phyloP scores from a whole-genome alignment of 2,329 filamentous ascomycete species.

The Talaromyces sp. region DNA sequence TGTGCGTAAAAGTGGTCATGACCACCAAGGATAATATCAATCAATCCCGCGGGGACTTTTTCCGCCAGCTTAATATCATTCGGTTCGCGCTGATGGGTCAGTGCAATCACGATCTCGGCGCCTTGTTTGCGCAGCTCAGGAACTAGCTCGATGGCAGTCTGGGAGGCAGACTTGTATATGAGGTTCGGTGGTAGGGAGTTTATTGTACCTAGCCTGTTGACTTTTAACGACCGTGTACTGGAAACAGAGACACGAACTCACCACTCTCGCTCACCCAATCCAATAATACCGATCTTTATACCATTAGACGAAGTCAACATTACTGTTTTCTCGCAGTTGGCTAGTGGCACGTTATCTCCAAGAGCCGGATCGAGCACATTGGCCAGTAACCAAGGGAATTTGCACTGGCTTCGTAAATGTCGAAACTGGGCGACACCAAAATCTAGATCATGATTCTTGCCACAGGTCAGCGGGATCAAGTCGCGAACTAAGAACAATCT shows the following conservation, averaged over 20 bases:
- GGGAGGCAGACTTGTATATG: conserved; percentile 73
- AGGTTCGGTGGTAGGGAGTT: conserved; percentile 79
- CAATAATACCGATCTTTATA: conserved; percentile 79
- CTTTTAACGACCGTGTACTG: background rate
- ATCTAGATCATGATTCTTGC: conserved; percentile 83
- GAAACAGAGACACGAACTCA: conserved; percentile 21
- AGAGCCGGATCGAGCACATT: conserved; percentile 83
- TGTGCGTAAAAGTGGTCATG: conserved; percentile 90
- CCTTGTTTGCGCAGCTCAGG: conserved; percentile 70
- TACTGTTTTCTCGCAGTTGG: conserved; percentile 68
- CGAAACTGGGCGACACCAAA: conserved; percentile 81
- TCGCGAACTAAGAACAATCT: background rate
- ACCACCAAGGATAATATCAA: conserved; percentile 83
- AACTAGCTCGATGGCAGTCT: conserved; percentile 71
- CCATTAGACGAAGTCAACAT: conserved; percentile 79
- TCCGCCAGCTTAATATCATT: conserved; percentile 84
- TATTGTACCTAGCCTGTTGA: conserved; percentile 68
- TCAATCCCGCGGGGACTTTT: conserved; percentile 64
- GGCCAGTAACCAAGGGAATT: conserved; percentile 84
- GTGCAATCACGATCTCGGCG: conserved; percentile 75
- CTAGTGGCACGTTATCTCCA: conserved; percentile 70
- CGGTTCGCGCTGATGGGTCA: conserved; percentile 83
- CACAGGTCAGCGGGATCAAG: background rate
- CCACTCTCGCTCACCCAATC: conserved; percentile 84
- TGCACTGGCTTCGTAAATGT: conserved; percentile 68